These are phyloP conservation scores for Erodium trifolium DNA, from an alignment of 441 rosid genomes.

Conservation along the genomic window DNA sequence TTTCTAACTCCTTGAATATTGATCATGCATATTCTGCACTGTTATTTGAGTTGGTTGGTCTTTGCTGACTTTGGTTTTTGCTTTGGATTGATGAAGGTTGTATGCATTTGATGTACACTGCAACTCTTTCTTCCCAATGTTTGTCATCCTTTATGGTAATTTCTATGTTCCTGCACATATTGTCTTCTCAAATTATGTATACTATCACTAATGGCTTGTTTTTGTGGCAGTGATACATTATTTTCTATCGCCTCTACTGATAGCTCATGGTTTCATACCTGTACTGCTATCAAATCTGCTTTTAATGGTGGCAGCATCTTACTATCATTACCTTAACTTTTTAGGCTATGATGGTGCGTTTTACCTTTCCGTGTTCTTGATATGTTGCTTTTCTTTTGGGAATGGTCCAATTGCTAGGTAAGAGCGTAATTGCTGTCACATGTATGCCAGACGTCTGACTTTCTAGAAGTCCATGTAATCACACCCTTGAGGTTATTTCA, in stretches of 20 bases:
- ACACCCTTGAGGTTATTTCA: no score
- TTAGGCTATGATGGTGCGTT: constrained; percentile 88
- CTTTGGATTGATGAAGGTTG: constrained; percentile 45
- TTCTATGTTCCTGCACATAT: constrained; percentile 7
- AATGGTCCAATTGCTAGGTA: no score
- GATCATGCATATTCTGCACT: no score
- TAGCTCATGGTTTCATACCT: constrained; percentile 81
- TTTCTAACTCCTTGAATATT: no score
- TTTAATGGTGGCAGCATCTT: constrained; percentile 82
- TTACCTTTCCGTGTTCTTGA: not conserved
- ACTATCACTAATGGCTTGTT: constrained; percentile 13
- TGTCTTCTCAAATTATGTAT: not conserved
- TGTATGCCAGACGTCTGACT: no score
- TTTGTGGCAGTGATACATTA: constrained; percentile 71
- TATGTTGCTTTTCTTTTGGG: not conserved
- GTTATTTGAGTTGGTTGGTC: not conserved
- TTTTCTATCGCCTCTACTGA: constrained; percentile 74
- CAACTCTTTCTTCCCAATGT: constrained; percentile 99
- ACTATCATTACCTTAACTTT: constrained; percentile 95
- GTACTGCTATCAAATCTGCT: constrained; percentile 73
- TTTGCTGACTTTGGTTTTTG: constrained; percentile 12
- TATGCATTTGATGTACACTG: constrained; percentile 99
- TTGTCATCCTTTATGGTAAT: constrained; percentile 89
- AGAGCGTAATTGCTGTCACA: no score
- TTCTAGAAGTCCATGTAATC: no score